phyloP scores from a whole-genome alignment of 1,284 basidiomycete genomes.

The Tilletia horrida region DNA sequence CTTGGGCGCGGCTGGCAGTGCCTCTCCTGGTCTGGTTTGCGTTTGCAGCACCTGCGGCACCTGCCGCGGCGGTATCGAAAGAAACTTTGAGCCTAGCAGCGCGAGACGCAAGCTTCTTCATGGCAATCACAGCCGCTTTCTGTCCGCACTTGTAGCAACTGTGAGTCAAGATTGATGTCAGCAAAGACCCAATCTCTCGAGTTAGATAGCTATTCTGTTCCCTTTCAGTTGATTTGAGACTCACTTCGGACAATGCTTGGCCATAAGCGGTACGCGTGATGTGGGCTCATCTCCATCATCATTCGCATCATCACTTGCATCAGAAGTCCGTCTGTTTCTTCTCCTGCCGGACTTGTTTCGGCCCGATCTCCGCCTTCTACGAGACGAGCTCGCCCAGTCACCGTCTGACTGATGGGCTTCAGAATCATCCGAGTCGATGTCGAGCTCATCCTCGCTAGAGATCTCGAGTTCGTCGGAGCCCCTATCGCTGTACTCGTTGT shows the following conservation, averaged over 20 bases:
- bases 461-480: not conserved
- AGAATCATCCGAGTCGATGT: not conserved
- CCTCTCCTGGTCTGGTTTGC: not conserved
- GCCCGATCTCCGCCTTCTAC: not conserved
- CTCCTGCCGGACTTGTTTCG: not conserved
- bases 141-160: constrained; percentile 12
- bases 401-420: not conserved
- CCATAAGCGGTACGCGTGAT: not conserved
- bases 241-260: constrained; percentile 5
- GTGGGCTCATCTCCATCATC: not conserved
- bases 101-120: not conserved
- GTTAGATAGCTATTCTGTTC: not conserved
- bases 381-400: not conserved
- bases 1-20: not conserved
- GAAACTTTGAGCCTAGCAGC: not conserved
- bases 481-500: not conserved
- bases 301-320: not conserved
- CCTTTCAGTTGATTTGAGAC: not conserved
- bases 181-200: not conserved
- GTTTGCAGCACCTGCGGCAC: not conserved
- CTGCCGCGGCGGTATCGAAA: not conserved
- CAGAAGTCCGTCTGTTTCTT: not conserved
- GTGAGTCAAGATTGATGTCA: not conserved
- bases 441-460: not conserved
- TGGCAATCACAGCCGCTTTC: not conserved